These are phyloP conservation scores for Talaromyces sp. DNA, from an alignment of 2,329 filamentous ascomycete species.

Conservation along the genomic window DNA sequence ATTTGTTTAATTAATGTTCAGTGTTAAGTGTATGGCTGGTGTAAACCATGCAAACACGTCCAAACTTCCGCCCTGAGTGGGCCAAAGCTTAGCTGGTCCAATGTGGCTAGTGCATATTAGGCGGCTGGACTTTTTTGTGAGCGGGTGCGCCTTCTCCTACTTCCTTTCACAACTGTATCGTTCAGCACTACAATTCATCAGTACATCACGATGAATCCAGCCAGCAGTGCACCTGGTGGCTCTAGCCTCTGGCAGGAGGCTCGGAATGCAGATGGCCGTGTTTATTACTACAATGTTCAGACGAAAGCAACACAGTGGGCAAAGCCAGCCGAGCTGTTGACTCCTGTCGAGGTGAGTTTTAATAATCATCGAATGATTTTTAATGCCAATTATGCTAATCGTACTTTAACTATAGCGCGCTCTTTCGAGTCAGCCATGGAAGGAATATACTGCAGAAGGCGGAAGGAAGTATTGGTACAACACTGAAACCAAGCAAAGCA, in stretches of 20 bases:
- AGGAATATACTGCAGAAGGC: constrained; percentile 81
- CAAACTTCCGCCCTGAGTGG: neutral
- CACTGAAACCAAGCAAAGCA: constrained; percentile 83
- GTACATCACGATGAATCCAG: constrained; percentile 38
- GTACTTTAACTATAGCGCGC: constrained; percentile 58
- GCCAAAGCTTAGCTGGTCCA: constrained; percentile 6
- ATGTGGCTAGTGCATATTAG: constrained; percentile 14
- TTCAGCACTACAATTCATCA: neutral
- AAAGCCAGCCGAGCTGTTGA: constrained; percentile 88
- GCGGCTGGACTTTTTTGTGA: constrained; percentile 10
- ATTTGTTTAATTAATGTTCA: neutral
- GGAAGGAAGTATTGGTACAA: constrained; percentile 96
- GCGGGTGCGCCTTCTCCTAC: neutral
- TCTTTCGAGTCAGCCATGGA: constrained; percentile 81
- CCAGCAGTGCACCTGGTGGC: constrained; percentile 57
- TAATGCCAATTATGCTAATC: neutral
- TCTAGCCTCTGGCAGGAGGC: constrained; percentile 73
- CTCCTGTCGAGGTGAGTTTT: constrained; percentile 65
- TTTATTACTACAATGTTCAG: constrained; percentile 84
- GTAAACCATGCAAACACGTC: constrained; percentile 9
- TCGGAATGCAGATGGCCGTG: constrained; percentile 73
- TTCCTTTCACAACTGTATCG: neutral
- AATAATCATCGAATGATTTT: neutral
- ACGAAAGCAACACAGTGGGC: constrained; percentile 92
- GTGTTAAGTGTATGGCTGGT: neutral